These are phyloP conservation scores for Fusarium sp. DNA, from an alignment of 2,329 filamentous ascomycete species.

Conservation along the genomic window DNA sequence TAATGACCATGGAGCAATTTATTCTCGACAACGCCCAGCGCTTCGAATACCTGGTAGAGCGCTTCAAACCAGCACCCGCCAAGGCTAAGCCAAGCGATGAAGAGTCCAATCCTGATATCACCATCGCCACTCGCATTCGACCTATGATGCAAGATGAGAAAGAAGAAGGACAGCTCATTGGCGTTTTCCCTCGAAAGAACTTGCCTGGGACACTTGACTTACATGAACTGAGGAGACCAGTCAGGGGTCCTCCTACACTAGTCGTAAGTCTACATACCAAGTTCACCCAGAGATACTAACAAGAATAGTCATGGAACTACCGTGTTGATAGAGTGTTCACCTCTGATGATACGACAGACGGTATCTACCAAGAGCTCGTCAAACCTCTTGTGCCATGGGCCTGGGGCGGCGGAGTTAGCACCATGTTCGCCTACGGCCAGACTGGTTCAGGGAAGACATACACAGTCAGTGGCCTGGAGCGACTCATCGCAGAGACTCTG, in stretches of 20 bases:
- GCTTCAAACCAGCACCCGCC: slow-evolving; percentile 41
- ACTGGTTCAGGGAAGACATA: slow-evolving; percentile 62
- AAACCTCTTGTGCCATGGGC: slow-evolving; percentile 57
- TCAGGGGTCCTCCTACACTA: slow-evolving; percentile 48
- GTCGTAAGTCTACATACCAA: slow-evolving; percentile 36
- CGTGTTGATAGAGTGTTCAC: slow-evolving; percentile 52
- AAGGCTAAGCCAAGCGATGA: slow-evolving; percentile 13
- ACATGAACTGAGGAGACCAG: slow-evolving; percentile 52
- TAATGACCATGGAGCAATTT: slow-evolving; percentile 49
- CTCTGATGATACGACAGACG: slow-evolving; percentile 50
- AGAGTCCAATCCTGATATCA: slow-evolving; percentile 44
- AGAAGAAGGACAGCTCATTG: slow-evolving; percentile 43
- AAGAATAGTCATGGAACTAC: slow-evolving; percentile 49
- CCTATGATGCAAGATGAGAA: slow-evolving; percentile 52
- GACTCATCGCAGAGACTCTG: slow-evolving; percentile 53
- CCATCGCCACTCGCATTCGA: slow-evolving; percentile 52
- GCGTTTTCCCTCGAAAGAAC: slow-evolving; percentile 27
- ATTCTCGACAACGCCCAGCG: slow-evolving; percentile 46
- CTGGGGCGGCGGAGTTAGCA: slow-evolving; percentile 59
- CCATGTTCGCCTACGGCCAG: slow-evolving; percentile 62
- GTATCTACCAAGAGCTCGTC: slow-evolving; percentile 56
- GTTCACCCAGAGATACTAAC: not conserved
- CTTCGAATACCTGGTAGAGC: slow-evolving; percentile 45
- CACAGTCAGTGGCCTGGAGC: slow-evolving; percentile 56
- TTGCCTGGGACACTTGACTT: slow-evolving; percentile 45